Percentiles rank a stretch among this genome's conserved stretches.
Evolutionary conservation across 1,139 yeast species (phyloP).

Genomic region (Zygoascus hellenicus): DNA sequence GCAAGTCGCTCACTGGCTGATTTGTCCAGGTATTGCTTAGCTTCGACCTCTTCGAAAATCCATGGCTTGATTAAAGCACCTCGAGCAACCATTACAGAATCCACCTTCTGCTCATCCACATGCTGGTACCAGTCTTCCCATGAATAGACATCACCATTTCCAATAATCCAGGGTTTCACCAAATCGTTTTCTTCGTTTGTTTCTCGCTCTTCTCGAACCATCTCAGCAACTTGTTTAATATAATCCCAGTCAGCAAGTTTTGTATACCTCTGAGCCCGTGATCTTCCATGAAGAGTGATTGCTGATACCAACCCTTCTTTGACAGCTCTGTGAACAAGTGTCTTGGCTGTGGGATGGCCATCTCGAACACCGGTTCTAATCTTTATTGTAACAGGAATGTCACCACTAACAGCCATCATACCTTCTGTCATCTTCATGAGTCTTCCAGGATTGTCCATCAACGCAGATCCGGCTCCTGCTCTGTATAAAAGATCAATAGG

Average conservation of each 20-base stretch:
- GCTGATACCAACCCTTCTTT: constrained; percentile 82
- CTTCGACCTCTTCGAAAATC: constrained; percentile 93
- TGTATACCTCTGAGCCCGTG: constrained; percentile 92
- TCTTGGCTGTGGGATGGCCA: constrained; percentile 76
- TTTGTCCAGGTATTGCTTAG: constrained; percentile 85
- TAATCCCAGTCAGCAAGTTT: constrained; percentile 91
- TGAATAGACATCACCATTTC: constrained; percentile 90
- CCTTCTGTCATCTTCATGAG: constrained; percentile 73
- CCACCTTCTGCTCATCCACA: constrained; percentile 65
- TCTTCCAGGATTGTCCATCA: constrained; percentile 84
- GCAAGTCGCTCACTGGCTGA: constrained; percentile 84
- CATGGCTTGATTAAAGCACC: constrained; percentile 98
- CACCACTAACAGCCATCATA: constrained; percentile 85
- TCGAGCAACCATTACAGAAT: constrained; percentile 95
- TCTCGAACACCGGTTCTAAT: constrained; percentile 89
- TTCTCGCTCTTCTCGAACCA: constrained; percentile 49
- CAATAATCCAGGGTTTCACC: constrained; percentile 50
- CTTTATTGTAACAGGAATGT: constrained; percentile 85
- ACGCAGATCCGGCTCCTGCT: constrained; percentile 94
- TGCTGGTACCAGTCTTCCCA: constrained; percentile 85
- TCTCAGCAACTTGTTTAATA: constrained; percentile 64
- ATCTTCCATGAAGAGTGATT: constrained; percentile 90
- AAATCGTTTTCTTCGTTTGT: constrained; percentile 41
- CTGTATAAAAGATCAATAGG: constrained; percentile 90
- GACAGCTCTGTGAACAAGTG: constrained; percentile 62